Percentiles rank a stretch among this genome's conserved stretches.
phyloP scores from a whole-genome alignment of 2,329 filamentous ascomycete species.

The Trichoderma sp. region DNA sequence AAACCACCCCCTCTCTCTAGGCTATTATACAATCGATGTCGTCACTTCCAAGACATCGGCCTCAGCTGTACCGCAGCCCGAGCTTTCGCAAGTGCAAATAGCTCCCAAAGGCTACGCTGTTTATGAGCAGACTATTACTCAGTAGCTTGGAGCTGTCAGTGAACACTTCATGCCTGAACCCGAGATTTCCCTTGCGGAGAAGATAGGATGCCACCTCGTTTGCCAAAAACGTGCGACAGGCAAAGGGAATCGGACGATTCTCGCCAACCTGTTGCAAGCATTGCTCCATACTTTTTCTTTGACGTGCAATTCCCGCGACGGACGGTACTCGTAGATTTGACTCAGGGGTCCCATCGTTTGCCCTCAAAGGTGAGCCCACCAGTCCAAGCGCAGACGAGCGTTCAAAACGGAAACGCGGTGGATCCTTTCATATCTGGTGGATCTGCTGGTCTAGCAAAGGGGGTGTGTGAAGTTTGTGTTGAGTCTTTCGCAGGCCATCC shows the following conservation, averaged over 20 bases:
- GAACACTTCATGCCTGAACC: background rate
- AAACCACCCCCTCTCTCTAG: background rate
- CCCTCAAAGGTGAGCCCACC: slow-evolving; percentile 17
- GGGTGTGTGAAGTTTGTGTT: background rate
- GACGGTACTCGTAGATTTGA: background rate
- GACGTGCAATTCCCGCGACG: background rate
- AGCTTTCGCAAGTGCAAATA: background rate
- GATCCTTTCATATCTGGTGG: background rate
- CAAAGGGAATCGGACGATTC: background rate
- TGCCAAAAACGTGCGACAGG: background rate
- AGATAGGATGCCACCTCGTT: background rate
- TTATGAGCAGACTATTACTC: background rate
- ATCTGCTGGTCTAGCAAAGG: background rate
- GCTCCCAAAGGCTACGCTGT: background rate
- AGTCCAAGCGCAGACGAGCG: background rate
- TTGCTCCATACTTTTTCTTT: background rate
- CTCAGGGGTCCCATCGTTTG: background rate
- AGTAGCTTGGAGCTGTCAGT: background rate
- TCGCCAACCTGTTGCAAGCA: background rate
- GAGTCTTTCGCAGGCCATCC: background rate
- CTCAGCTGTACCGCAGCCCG: background rate
- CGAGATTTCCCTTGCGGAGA: background rate
- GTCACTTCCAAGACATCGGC: slow-evolving; percentile 15
- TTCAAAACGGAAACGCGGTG: slow-evolving; percentile 17
- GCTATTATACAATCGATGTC: background rate